Percentiles rank a stretch among this genome's conserved stretches.
Evolutionary conservation across 208 protist genomes (phyloP).

Genomic region (Leishmania lainsoni): DNA sequence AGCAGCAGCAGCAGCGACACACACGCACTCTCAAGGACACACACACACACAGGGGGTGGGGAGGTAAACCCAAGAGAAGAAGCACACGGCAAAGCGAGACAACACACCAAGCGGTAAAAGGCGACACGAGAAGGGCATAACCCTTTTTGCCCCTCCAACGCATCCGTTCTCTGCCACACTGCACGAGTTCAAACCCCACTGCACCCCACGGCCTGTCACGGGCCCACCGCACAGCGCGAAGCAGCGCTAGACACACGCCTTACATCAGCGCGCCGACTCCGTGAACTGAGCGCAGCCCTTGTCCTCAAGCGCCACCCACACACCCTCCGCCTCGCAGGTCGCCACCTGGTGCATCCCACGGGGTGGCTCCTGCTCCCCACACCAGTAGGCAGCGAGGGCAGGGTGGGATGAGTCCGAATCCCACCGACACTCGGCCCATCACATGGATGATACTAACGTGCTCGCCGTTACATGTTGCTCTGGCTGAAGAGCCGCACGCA

Average conservation of each 20-base stretch:
- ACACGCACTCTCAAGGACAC: neutral
- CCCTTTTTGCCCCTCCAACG: neutral
- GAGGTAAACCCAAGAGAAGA: neutral
- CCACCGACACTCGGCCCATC: neutral
- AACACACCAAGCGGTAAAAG: neutral
- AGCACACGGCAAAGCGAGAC: neutral
- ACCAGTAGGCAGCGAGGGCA: neutral
- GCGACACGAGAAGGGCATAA: neutral
- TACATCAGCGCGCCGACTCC: neutral
- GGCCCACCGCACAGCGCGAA: neutral
- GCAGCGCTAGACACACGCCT: neutral
- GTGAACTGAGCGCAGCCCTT: neutral
- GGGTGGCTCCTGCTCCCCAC: neutral
- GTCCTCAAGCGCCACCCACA: neutral
- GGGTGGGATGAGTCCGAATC: neutral
- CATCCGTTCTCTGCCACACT: neutral
- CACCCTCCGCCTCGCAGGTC: neutral
- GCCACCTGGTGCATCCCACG: neutral
- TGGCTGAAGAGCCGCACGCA: neutral
- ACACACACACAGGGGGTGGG: too few relatives aligned
- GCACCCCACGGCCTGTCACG: neutral
- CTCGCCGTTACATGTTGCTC: neutral
- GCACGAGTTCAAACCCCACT: neutral
- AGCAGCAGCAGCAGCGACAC: neutral
- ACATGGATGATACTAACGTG: neutral